Evolutionary conservation across 352 stramenopile genomes (phyloP).

Genomic region (Phytophthora tubulina): DNA sequence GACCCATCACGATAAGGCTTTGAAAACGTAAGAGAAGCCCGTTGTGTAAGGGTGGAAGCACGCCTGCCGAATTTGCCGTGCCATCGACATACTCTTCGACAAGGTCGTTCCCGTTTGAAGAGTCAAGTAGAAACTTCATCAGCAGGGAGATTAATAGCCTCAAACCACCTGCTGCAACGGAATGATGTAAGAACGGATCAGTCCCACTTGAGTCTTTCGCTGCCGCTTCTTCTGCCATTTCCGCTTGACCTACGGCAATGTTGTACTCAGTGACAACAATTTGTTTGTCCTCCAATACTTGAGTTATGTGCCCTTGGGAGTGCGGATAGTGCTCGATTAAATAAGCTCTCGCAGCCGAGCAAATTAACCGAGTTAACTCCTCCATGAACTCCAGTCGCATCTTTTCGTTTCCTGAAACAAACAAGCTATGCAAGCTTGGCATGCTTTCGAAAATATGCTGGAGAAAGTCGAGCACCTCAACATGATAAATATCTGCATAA

Average conservation of each 20-base stretch:
- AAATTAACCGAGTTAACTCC: constrained; percentile 62
- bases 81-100: constrained; percentile 64
- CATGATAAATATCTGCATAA: constrained; percentile 38
- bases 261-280: constrained; percentile 48
- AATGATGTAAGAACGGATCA: constrained; percentile 73
- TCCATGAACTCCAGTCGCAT: constrained; percentile 68
- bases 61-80: constrained; percentile 36
- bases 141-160: constrained; percentile 62
- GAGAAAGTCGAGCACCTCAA: constrained; percentile 71
- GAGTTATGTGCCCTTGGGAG: constrained; percentile 43
- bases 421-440: constrained; percentile 48
- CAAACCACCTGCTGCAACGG: constrained; percentile 47
- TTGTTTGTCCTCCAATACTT: constrained; percentile 59
- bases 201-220: constrained; percentile 40
- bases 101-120: constrained; percentile 57
- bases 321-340: constrained; percentile 54
- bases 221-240: constrained; percentile 57
- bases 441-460: constrained; percentile 59
- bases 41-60: constrained; percentile 56
- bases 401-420: constrained; percentile 51
- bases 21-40: constrained; percentile 66
- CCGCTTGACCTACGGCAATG: constrained; percentile 43
- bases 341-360: constrained; percentile 51
- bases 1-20: constrained; percentile 56
- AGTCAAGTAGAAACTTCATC: constrained; percentile 60